phyloP scores from a whole-genome alignment of 2,329 filamentous ascomycete species.

The Biscogniauxia sp. region DNA sequence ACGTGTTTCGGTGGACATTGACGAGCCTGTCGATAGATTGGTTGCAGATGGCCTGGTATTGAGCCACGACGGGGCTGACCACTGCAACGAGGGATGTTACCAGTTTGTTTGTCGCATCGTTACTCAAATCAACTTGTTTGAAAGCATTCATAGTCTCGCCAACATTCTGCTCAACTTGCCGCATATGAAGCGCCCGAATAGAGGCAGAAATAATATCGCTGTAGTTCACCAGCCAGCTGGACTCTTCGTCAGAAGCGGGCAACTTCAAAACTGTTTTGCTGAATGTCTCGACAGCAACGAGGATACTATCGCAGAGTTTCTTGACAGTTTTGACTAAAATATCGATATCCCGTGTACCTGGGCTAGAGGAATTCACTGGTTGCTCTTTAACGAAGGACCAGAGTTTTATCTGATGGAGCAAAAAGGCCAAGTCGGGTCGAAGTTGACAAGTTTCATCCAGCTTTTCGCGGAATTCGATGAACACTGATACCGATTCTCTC shows the following conservation, averaged over 20 bases:
- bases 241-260: slow-evolving; percentile 58
- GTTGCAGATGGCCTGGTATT: slow-evolving; percentile 65
- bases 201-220: slow-evolving; percentile 51
- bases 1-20: slow-evolving; percentile 66
- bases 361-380: slow-evolving; percentile 6
- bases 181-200: slow-evolving; percentile 58
- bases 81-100: slow-evolving; percentile 58
- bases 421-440: slow-evolving; percentile 60
- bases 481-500: slow-evolving; percentile 33
- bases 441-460: slow-evolving; percentile 43
- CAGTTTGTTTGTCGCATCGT: slow-evolving; percentile 40
- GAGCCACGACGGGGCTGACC: slow-evolving; percentile 67
- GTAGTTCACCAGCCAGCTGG: slow-evolving; percentile 60
- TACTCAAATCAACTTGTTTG: slow-evolving; percentile 38
- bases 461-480: slow-evolving; percentile 38
- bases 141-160: slow-evolving; percentile 23
- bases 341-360: slow-evolving; percentile 29
- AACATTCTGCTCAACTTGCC: slow-evolving; percentile 49
- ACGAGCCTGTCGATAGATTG: slow-evolving; percentile 58
- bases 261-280: slow-evolving; percentile 54
- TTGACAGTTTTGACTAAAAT: slow-evolving; percentile 59
- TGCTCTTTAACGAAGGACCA: slow-evolving; percentile 54
- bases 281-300: slow-evolving; percentile 76
- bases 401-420: slow-evolving; percentile 62
- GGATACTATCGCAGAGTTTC: slow-evolving; percentile 67